These are phyloP conservation scores for Penicillium corylophilum DNA, from an alignment of 2,329 filamentous ascomycete genomes.

Conservation along the genomic window DNA sequence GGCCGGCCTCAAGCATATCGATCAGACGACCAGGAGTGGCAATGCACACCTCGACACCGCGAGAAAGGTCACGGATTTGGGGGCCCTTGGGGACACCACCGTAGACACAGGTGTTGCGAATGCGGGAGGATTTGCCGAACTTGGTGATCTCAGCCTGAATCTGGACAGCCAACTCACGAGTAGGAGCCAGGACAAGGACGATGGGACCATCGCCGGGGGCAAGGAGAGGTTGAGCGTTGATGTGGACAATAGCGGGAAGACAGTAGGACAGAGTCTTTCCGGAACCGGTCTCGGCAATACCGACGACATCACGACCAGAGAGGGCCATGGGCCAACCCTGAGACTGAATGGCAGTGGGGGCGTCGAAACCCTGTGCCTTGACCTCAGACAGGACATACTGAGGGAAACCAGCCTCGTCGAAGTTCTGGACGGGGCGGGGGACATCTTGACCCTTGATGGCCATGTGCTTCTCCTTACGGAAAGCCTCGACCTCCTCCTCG, in stretches of 20 bases:
- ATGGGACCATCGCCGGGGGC: slow-evolving; percentile 95
- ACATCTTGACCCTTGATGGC: slow-evolving; percentile 76
- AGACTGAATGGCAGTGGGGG: slow-evolving; percentile 93
- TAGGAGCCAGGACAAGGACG: slow-evolving; percentile 91
- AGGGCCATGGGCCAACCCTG: slow-evolving; percentile 99
- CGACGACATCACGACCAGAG: slow-evolving; percentile 94
- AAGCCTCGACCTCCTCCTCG: slow-evolving; percentile 77
- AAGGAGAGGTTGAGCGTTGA: slow-evolving; percentile 96
- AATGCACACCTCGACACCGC: slow-evolving; percentile 97
- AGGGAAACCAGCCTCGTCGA: slow-evolving; percentile 96
- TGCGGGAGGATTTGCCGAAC: slow-evolving; percentile 95
- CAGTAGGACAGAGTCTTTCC: slow-evolving; percentile 99
- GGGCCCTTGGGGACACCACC: slow-evolving; percentile 97
- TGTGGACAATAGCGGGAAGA: slow-evolving; percentile 96
- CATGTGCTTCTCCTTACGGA: slow-evolving; percentile 83
- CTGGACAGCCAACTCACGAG: slow-evolving; percentile 95
- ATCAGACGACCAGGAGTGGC: slow-evolving; percentile 96
- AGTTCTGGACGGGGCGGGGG: slow-evolving; percentile 91
- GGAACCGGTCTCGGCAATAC: slow-evolving; percentile 98
- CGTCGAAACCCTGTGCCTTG: slow-evolving; percentile 93
- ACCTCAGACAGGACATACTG: slow-evolving; percentile 97
- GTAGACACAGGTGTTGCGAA: slow-evolving; percentile 98
- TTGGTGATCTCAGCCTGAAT: slow-evolving; percentile 99
- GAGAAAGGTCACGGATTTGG: slow-evolving; percentile 90
- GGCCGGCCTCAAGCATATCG: slow-evolving; percentile 96